A percentile compares a stretch with the other conserved stretches of the same genome.
These are phyloP conservation scores for Wickerhamomyces canadensis DNA, from an alignment of 805 yeast species.

Conservation along the genomic window DNA sequence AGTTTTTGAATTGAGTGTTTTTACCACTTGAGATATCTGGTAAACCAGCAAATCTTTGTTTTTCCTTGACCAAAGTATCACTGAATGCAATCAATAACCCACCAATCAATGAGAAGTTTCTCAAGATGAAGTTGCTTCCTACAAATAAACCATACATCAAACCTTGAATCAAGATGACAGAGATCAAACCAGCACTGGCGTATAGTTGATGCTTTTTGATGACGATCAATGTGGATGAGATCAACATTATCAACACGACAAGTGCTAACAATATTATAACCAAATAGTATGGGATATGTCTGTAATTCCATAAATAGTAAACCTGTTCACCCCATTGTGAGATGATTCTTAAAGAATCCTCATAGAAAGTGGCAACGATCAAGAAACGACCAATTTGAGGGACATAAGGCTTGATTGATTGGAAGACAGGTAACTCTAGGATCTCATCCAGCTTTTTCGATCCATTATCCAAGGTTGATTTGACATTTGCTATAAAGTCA, in stretches of 20 bases:
- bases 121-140: conserved; percentile 74
- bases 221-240: conserved; percentile 68
- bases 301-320: conserved; percentile 71
- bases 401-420: conserved; percentile 56
- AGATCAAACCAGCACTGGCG: conserved; percentile 64
- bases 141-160: conserved; percentile 80
- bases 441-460: conserved; percentile 48
- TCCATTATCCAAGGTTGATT: conserved; percentile 37
- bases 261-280: conserved; percentile 63
- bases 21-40: conserved; percentile 60
- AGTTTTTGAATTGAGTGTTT: conserved; percentile 51
- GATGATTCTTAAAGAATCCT: conserved; percentile 78
- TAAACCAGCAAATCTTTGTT: conserved; percentile 44
- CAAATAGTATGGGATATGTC: conserved; percentile 72
- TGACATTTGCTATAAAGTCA: neutral
- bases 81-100: conserved; percentile 84
- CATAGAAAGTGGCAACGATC: conserved; percentile 90
- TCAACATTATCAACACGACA: conserved; percentile 65
- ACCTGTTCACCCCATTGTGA: conserved; percentile 92
- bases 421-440: conserved; percentile 46
- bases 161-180: conserved; percentile 79
- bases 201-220: conserved; percentile 60
- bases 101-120: conserved; percentile 88
- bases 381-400: conserved; percentile 86
- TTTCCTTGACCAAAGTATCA: conserved; percentile 76